Percentiles rank a stretch among this genome's conserved stretches.
phyloP scores from a whole-genome alignment of 306 rosid genomes.

The Oxytropis ochrocephala region DNA sequence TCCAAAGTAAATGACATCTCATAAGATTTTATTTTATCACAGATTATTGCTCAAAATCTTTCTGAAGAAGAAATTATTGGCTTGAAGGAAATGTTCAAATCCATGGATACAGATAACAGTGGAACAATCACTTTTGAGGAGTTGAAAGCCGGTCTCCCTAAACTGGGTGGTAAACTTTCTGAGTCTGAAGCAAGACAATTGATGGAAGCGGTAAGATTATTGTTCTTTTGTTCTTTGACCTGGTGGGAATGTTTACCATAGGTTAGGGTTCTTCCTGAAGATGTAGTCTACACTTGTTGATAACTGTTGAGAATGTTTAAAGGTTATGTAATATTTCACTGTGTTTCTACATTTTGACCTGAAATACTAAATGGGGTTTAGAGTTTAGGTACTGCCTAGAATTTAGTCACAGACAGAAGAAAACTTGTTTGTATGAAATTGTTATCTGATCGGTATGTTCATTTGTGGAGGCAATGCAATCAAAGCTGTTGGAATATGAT shows the following conservation, averaged over 20 bases:
- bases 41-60: conserved; percentile 97
- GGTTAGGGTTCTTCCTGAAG: background rate
- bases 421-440: background rate
- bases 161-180: conserved; percentile 83
- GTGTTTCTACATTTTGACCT: background rate
- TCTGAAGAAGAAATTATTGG: conserved; percentile 98
- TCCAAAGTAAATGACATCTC: background rate
- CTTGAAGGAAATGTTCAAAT: conserved; percentile 95
- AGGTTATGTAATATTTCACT: background rate
- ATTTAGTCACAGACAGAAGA: background rate
- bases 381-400: background rate
- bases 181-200: conserved; percentile 92
- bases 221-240: background rate
- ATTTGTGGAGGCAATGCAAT: background rate
- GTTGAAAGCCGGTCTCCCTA: conserved; percentile 92
- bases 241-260: background rate
- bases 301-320: background rate
- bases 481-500: background rate
- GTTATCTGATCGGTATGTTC: background rate
- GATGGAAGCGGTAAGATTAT: conserved; percentile 83
- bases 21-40: conserved; percentile 12
- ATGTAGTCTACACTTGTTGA: background rate
- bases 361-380: background rate
- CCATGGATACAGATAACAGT: conserved; percentile 96
- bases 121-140: conserved; percentile 95